These are phyloP conservation scores for Apophysomyces trapeziformis DNA, from an alignment of 371 early-diverging fungal genomes.

Conservation along the genomic window DNA sequence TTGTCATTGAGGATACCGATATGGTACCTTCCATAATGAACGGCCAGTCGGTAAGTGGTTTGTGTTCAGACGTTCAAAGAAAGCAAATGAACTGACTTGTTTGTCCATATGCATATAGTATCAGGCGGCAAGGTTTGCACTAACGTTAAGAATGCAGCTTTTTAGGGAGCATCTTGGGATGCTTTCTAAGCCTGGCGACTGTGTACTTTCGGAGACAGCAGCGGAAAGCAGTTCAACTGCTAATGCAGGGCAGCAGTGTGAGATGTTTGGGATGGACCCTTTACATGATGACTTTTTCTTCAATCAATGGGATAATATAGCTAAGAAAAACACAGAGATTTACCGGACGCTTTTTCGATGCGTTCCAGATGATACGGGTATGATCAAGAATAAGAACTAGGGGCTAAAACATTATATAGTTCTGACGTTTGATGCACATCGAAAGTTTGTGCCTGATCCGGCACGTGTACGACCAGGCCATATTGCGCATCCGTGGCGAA, in stretches of 20 bases:
- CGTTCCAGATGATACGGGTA: conserved; percentile 84
- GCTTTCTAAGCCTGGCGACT: conserved; percentile 22
- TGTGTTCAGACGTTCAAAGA: background rate
- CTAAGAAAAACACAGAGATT: conserved; percentile 68
- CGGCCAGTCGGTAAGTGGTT: conserved; percentile 56
- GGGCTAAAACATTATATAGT: conserved; percentile 28
- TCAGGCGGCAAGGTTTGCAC: conserved; percentile 72
- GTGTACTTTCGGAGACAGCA: background rate
- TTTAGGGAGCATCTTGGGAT: conserved; percentile 89
- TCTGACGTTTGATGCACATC: conserved; percentile 56
- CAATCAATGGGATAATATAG: conserved; percentile 66
- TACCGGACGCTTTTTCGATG: conserved; percentile 81
- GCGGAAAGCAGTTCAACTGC: background rate
- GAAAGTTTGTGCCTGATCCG: conserved; percentile 60
- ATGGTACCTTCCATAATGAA: conserved; percentile 74
- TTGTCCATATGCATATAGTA: conserved; percentile 37
- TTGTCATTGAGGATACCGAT: conserved; percentile 78
- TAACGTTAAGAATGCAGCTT: conserved; percentile 70
- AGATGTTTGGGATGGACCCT: conserved; percentile 72
- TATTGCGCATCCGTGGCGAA: conserved; percentile 51
- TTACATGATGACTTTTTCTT: conserved; percentile 65
- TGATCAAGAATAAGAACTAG: background rate
- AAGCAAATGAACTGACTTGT: background rate
- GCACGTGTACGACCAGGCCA: conserved; percentile 56
- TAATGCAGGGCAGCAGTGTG: conserved; percentile 16